Percentiles rank a stretch among this genome's conserved stretches.
Evolutionary conservation across 495 filamentous ascomycete genomes (phyloP).

Genomic region (Lepraria neglecta): DNA sequence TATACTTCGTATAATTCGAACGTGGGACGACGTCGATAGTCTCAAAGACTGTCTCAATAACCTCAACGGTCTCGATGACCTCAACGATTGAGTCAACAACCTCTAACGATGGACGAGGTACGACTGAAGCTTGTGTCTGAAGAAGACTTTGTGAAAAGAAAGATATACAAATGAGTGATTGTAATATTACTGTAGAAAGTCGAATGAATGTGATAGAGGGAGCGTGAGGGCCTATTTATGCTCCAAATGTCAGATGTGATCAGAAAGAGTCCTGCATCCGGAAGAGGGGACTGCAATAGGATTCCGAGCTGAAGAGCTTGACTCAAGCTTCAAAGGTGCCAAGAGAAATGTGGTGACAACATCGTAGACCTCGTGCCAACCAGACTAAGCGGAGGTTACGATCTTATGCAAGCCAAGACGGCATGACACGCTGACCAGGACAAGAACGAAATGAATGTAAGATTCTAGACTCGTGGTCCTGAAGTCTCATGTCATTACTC

Average conservation of each 20-base stretch:
- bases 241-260: not conserved
- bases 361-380: not conserved
- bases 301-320: not conserved
- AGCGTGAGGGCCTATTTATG: slow-evolving; percentile 11
- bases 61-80: not conserved
- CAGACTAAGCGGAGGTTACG: not conserved
- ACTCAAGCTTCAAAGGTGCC: not conserved
- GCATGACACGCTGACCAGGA: not conserved
- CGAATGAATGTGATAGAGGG: slow-evolving; percentile 2
- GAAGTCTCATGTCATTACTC: not conserved
- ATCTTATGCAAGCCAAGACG: not conserved
- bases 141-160: not conserved
- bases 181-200: not conserved
- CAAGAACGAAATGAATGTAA: not conserved
- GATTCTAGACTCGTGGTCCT: not conserved
- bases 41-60: not conserved
- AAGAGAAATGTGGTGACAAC: not conserved
- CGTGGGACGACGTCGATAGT: not conserved
- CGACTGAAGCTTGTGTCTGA: not conserved
- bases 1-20: not conserved
- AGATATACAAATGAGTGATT: not conserved
- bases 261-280: not conserved
- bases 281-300: not conserved
- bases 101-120: not conserved
- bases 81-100: not conserved